Evolutionary conservation across 192 early-diverging fungal species (phyloP).

Genomic region (Rhizophagus prolifer): DNA sequence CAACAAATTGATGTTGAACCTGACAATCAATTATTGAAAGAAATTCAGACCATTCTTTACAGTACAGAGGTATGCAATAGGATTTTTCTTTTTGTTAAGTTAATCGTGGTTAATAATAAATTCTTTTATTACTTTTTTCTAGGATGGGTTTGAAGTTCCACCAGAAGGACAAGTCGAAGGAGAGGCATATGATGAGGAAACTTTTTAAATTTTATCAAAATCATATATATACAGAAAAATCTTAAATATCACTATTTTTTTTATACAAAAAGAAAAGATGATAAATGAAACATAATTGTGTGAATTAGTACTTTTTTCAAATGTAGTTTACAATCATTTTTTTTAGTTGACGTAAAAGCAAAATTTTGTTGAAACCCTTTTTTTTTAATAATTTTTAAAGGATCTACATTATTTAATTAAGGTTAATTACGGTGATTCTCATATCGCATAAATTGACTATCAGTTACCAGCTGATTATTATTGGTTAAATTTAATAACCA

Average conservation of each 20-base stretch:
- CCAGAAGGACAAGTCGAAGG: slow-evolving; percentile 49
- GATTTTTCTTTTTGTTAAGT: not conserved
- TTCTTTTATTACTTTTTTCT: slow-evolving; percentile 30
- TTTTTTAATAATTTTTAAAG: too few relatives aligned
- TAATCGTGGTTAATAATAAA: not conserved
- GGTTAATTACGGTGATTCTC: too few relatives aligned
- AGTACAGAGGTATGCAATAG: slow-evolving; percentile 65
- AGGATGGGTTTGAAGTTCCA: slow-evolving; percentile 81
- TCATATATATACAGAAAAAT: not conserved
- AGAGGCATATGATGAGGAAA: slow-evolving; percentile 59
- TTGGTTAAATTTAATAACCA: too few relatives aligned
- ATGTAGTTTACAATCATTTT: too few relatives aligned
- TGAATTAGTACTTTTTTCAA: not conserved
- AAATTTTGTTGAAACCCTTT: not conserved
- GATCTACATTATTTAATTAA: too few relatives aligned
- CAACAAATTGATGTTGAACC: slow-evolving; percentile 61
- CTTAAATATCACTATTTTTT: not conserved
- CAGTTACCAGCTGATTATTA: too few relatives aligned
- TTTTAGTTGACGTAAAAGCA: not conserved
- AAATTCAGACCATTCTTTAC: slow-evolving; percentile 90
- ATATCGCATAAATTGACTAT: too few relatives aligned
- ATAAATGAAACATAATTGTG: not conserved
- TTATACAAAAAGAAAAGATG: not conserved
- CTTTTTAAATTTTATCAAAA: slow-evolving; percentile 46
- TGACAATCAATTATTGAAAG: slow-evolving; percentile 61